These are phyloP conservation scores for Rhizoctonia solani DNA, from an alignment of 1,284 basidiomycete species.

Conservation along the genomic window DNA sequence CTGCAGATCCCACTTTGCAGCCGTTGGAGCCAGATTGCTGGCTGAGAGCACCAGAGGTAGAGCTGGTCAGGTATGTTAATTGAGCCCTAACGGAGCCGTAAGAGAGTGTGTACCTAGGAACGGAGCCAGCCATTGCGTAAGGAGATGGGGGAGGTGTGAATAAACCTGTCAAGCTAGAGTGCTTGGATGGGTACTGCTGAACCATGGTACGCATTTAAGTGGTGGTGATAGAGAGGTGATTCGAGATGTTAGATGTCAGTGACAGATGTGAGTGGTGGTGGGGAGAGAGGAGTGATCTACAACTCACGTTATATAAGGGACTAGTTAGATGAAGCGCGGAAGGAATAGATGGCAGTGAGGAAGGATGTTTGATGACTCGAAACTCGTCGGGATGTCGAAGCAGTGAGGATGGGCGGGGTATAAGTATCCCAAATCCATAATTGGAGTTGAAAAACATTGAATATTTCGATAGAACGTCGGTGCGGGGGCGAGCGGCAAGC, in stretches of 20 bases:
- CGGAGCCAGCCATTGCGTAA: not conserved
- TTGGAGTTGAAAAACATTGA: slow-evolving; percentile 6
- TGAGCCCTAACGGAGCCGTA: too few species aligned
- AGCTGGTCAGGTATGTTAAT: slow-evolving; percentile 19
- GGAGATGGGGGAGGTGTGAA: slow-evolving; percentile 12
- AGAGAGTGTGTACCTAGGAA: slow-evolving; percentile 17
- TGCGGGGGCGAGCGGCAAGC: too few species aligned
- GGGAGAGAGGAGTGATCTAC: not conserved
- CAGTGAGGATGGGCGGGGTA: slow-evolving; percentile 2
- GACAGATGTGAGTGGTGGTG: not conserved
- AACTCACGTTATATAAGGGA: not conserved
- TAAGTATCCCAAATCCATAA: slow-evolving; percentile 14
- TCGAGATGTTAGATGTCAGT: slow-evolving; percentile 8
- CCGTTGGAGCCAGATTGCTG: slow-evolving; percentile 1
- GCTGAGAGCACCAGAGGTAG: not conserved
- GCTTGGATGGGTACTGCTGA: not conserved
- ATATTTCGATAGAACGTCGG: not conserved
- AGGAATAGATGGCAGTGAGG: not conserved
- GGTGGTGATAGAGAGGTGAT: not conserved
- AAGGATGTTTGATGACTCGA: slow-evolving; percentile 23
- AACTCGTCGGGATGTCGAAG: not conserved
- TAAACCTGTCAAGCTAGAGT: not conserved
- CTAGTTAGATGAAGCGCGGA: slow-evolving; percentile 6
- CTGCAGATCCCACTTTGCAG: not conserved
- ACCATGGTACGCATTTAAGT: not conserved